These are phyloP conservation scores for Saccharomyces pastorianus DNA, from an alignment of 1,139 yeast genomes.

Conservation along the genomic window DNA sequence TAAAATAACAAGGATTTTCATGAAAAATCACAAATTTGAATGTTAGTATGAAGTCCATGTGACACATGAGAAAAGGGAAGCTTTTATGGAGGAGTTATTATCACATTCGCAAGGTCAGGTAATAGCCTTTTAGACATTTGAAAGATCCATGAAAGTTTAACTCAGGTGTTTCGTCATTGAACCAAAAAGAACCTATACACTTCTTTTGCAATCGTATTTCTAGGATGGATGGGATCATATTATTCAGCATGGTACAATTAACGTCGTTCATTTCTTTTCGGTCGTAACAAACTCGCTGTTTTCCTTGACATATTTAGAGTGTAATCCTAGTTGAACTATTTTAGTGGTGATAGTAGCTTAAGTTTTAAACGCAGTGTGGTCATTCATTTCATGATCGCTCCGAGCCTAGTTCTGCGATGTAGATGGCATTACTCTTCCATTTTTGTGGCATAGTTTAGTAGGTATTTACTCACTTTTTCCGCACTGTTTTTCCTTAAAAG, in stretches of 20 bases:
- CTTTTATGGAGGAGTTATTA: neutral
- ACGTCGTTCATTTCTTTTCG: neutral
- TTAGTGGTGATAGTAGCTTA: neutral
- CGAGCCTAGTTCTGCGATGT: neutral
- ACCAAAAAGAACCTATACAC: too few relatives aligned
- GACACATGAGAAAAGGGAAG: neutral
- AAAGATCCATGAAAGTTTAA: neutral
- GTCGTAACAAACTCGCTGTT: neutral
- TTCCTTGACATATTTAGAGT: neutral
- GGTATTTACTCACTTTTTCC: slow-evolving; percentile 13
- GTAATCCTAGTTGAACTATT: neutral
- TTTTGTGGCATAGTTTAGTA: neutral
- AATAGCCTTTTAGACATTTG: too few relatives aligned
- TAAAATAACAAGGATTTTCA: slow-evolving; percentile 17
- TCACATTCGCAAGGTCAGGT: neutral
- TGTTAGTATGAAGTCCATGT: slow-evolving; percentile 5
- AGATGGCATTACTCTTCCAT: neutral
- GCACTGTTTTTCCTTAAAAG: slow-evolving; percentile 9
- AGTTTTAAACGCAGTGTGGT: neutral
- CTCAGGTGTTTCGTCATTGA: neutral
- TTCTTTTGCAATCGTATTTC: neutral
- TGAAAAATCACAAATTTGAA: neutral
- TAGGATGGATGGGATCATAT: neutral
- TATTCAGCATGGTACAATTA: neutral
- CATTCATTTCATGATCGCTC: neutral